Base-by-base conservation (phyloP, 2,329 filamentous ascomycete species). In the Ambrosiella xylebori region DNA sequence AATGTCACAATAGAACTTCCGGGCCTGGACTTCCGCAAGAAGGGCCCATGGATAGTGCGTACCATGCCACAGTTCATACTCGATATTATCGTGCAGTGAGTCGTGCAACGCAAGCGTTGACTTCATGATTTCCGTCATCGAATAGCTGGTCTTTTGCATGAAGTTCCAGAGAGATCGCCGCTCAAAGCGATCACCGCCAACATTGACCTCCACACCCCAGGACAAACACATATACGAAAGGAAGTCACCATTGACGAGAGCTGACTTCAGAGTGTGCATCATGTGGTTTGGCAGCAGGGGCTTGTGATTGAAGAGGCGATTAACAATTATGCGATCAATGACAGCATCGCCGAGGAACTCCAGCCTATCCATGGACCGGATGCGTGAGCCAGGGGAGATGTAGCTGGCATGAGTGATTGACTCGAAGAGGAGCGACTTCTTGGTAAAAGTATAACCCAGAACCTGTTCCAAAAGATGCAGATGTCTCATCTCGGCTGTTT, bases 341-440 rank as follows among this genome's bases (percentile, higher is more conserved):
- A 96, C 74, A 0, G 88, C 80, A 64, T 97, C 91, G 0, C 91
- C 91, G 0, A 96, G 72, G 64, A 93, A 95, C 65, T 96, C 91
- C 0, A 96, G 76, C 0, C 89, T 79, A 63, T 96, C 86, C 11
- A 81, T 76, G 0, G 71, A 70, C 51, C 65, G 64, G 12, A 62
- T 61, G 19, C 70, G 74, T 1, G 73, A 73, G 3, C 76, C 71
- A 36, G 44, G 39, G 3, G 54, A 53, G 13, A 71, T 68, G 37
- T 72, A 73, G 0, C 86, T 90, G 0, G 80, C 73, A 65, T 96
- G 90, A 0, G 89, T 95, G 54, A 91, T 73, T 1, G 90, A 86
- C 70, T 96, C 87, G 0, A 85, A 65, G 0, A 96, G 74, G 0
- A 95, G 72, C 0, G 74, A 66, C 62, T 82, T 81, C 63, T 86